A percentile compares a stretch with the other conserved stretches of the same genome.
Evolutionary conservation across 768 basidiomycete species (phyloP).

Genomic region (Phlebiopsis gigantea): DNA sequence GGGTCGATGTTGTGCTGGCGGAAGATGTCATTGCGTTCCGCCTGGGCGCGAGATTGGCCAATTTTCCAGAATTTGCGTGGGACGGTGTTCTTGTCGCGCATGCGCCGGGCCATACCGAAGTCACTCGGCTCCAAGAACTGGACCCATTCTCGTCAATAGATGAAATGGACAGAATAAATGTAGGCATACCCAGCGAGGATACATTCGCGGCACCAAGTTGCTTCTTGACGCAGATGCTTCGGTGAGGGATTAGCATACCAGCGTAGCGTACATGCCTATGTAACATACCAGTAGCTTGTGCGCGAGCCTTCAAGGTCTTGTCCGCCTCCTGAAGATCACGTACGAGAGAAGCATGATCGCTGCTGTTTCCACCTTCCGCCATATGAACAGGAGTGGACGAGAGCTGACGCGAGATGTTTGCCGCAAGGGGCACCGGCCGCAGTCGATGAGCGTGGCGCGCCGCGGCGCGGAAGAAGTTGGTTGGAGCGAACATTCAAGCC

Average conservation of each 20-base stretch:
- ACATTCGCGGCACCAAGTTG: neutral
- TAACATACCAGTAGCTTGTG: neutral
- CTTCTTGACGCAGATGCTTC: neutral
- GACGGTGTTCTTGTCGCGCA: conserved; percentile 2
- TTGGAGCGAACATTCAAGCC: conserved; percentile 8
- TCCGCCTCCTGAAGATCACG: neutral
- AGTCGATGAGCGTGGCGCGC: conserved; percentile 6
- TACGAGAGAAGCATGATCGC: neutral
- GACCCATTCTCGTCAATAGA: neutral
- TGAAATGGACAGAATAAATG: neutral
- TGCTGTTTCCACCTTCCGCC: neutral
- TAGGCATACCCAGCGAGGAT: neutral
- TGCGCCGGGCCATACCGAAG: conserved; percentile 34
- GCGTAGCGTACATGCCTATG: neutral
- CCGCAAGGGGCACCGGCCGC: neutral
- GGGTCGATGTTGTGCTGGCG: conserved; percentile 71
- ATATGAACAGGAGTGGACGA: conserved; percentile 3
- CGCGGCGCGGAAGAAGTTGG: conserved; percentile 7
- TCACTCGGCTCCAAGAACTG: conserved; percentile 36
- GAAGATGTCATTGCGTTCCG: conserved; percentile 62
- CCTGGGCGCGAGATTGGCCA: conserved; percentile 50
- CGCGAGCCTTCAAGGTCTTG: neutral
- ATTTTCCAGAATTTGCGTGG: conserved; percentile 33
- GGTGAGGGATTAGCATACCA: neutral
- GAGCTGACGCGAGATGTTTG: neutral